Conservation (phyloP, 148 eudicot genomes). For the Simmondsia chinensis region DNA sequence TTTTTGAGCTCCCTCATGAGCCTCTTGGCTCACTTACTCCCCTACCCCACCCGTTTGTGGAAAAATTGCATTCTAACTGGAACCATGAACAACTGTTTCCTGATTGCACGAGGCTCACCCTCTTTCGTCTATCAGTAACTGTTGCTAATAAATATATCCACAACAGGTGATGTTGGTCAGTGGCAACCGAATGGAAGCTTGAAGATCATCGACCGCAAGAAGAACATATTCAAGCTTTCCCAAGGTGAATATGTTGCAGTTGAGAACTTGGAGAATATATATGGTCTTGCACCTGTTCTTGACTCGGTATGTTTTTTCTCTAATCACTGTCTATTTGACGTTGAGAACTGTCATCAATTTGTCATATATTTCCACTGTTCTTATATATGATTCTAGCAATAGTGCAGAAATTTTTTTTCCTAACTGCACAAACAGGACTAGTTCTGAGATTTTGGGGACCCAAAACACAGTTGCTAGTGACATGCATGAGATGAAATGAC, state of each 20-base stretch:
- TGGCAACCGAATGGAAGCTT: conserved; percentile 95
- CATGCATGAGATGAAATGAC: no score
- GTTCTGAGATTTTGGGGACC: no score
- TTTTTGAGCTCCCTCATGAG: no score
- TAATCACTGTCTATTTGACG: not conserved
- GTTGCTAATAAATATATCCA: conserved; percentile 6
- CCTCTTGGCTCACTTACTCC: no score
- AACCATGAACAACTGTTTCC: not conserved
- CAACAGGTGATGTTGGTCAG: conserved; percentile 91
- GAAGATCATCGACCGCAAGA: conserved; percentile 89
- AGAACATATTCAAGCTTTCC: conserved; percentile 96
- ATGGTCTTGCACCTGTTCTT: conserved; percentile 55
- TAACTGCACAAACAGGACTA: no score
- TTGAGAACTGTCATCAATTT: no score
- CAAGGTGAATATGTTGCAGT: conserved; percentile 99
- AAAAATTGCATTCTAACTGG: no score
- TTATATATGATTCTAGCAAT: no score
- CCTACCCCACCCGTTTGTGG: no score
- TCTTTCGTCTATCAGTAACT: not conserved
- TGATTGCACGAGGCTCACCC: not conserved
- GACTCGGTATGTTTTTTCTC: conserved; percentile 50
- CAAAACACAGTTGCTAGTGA: no score
- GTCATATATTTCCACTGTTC: no score
- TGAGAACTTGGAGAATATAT: conserved; percentile 88
- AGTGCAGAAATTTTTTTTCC: no score